Conservation (phyloP, 2,329 filamentous ascomycete genomes). For the Fusarium tupiense region DNA sequence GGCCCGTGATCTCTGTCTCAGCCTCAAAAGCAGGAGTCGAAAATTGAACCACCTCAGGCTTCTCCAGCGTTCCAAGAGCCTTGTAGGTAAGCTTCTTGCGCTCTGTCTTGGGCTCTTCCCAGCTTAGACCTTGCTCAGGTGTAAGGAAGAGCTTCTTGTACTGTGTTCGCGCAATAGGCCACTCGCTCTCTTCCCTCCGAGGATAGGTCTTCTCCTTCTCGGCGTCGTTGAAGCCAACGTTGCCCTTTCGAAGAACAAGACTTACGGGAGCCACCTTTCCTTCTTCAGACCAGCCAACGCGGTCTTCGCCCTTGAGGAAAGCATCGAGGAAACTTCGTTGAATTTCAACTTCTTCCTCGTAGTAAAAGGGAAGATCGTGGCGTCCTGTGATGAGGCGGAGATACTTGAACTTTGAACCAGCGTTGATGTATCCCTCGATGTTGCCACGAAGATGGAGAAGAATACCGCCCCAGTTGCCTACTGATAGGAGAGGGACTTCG, state of each 20-base stretch:
- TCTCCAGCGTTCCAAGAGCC: constrained; percentile 66
- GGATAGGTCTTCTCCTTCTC: constrained; percentile 65
- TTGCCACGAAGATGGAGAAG: constrained; percentile 75
- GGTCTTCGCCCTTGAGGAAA: constrained; percentile 74
- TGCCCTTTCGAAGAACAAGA: constrained; percentile 70
- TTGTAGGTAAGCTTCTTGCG: constrained; percentile 63
- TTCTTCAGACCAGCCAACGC: constrained; percentile 64
- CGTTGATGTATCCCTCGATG: constrained; percentile 70
- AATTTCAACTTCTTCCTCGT: constrained; percentile 72
- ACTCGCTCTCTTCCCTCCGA: constrained; percentile 67
- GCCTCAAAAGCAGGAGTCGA: constrained; percentile 64
- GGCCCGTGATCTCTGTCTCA: constrained; percentile 76
- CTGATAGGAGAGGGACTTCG: constrained; percentile 71
- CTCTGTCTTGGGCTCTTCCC: constrained; percentile 14
- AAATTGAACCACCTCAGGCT: constrained; percentile 66
- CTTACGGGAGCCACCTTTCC: constrained; percentile 70
- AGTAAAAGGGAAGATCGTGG: constrained; percentile 79
- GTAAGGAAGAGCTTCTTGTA: constrained; percentile 72
- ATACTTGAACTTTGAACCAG: constrained; percentile 74
- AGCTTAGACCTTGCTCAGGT: constrained; percentile 52
- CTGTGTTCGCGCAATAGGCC: constrained; percentile 73
- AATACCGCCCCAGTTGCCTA: constrained; percentile 78
- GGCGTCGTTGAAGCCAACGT: constrained; percentile 73
- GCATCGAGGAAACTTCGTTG: constrained; percentile 76
- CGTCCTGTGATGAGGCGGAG: constrained; percentile 75